phyloP scores from a whole-genome alignment of 169 alveolate genomes.

The Cystoisospora suis region DNA sequence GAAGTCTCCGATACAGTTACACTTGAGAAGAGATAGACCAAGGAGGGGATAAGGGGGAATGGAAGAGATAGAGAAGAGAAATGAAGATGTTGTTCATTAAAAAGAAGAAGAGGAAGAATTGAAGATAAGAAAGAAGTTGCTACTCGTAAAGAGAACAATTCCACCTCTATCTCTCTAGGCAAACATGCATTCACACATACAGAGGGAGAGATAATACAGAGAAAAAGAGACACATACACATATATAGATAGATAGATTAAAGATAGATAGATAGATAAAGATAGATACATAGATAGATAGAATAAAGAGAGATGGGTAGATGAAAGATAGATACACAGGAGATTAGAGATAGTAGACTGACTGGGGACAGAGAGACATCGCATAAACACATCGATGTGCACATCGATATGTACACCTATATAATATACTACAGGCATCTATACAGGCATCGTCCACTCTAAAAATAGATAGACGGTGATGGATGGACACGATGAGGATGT shows the following conservation, averaged over 20 bases:
- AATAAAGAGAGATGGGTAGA: neutral
- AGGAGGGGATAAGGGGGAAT: neutral
- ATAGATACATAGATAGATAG: neutral
- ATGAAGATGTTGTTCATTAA: too few relatives aligned
- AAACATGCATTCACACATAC: neutral
- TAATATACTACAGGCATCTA: neutral
- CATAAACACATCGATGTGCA: neutral
- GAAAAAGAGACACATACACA: neutral
- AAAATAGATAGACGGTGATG: neutral
- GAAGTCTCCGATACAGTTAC: neutral
- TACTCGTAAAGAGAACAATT: neutral
- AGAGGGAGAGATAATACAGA: too few relatives aligned
- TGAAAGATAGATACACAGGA: neutral
- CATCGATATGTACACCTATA: neutral
- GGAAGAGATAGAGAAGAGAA: neutral
- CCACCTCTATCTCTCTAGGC: neutral
- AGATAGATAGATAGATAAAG: neutral
- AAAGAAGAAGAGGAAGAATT: neutral
- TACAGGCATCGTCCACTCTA: neutral
- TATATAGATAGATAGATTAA: neutral
- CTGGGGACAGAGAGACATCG: neutral
- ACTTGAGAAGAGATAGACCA: neutral
- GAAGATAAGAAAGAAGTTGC: neutral
- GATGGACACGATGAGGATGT: too few relatives aligned
- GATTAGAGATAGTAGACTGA: neutral